Conservation (phyloP, 306 rosid genomes). For the Dryas drummondii region DNA sequence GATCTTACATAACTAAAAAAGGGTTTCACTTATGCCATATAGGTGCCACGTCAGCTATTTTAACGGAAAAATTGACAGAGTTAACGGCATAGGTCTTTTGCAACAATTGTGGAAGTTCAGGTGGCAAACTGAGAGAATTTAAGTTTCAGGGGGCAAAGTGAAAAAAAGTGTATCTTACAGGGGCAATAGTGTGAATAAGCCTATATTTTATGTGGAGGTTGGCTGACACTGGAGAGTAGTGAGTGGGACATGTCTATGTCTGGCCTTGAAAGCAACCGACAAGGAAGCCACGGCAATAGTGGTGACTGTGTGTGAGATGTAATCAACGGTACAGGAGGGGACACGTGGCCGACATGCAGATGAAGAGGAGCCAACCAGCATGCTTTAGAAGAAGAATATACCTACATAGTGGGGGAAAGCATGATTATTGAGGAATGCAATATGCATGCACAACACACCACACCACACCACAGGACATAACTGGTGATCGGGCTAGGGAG, state of each 20-base stretch:
- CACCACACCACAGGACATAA: neutral
- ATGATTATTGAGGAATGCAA: constrained; percentile 48
- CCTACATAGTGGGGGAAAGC: constrained; percentile 56
- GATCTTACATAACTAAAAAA: too few relatives aligned
- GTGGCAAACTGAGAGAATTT: too few relatives aligned
- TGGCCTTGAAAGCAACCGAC: constrained; percentile 63
- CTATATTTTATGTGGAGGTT: too few relatives aligned
- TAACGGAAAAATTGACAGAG: too few relatives aligned
- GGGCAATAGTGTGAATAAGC: too few relatives aligned
- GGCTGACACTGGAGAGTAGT: too few relatives aligned
- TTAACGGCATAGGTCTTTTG: too few relatives aligned
- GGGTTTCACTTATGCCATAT: too few relatives aligned
- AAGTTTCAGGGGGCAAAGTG: too few relatives aligned
- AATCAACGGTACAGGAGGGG: constrained; percentile 44
- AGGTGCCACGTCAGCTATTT: too few relatives aligned
- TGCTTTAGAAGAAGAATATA: constrained; percentile 48
- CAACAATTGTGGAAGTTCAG: too few relatives aligned
- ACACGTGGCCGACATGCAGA: constrained; percentile 77
- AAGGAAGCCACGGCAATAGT: constrained; percentile 34
- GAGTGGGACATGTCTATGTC: constrained; percentile 37
- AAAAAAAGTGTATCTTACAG: too few relatives aligned
- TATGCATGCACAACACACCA: neutral
- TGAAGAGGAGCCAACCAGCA: constrained; percentile 21
- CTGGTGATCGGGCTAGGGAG: neutral
- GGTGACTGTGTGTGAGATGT: constrained; percentile 20